phyloP scores from a whole-genome alignment of 352 stramenopile genomes.

The Globisporangium sylvaticum region DNA sequence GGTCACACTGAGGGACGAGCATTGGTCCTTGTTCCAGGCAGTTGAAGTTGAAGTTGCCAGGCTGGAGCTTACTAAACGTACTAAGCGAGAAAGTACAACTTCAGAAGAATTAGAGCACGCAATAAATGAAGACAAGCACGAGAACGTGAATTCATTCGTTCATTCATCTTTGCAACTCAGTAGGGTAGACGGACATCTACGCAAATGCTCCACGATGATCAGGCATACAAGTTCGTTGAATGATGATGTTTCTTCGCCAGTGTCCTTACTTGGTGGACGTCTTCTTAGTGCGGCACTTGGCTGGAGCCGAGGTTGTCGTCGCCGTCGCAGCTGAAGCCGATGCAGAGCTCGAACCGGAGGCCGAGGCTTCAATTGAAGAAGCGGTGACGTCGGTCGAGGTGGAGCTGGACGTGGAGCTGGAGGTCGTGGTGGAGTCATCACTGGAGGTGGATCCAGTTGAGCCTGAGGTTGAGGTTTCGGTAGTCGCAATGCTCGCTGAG shows the following conservation, averaged over 20 bases:
- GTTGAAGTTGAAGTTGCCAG: background rate
- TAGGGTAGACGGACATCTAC: too few species aligned
- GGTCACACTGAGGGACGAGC: background rate
- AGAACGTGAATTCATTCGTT: too few species aligned
- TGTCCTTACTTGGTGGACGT: background rate
- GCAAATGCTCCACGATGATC: too few species aligned
- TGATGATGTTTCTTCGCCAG: background rate
- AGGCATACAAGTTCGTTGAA: too few species aligned
- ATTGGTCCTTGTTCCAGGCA: too few species aligned
- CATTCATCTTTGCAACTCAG: too few species aligned
- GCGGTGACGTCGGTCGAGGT: background rate
- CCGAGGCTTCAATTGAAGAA: background rate
- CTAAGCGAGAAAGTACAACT: too few species aligned
- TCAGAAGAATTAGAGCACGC: too few species aligned
- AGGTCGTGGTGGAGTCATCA: background rate
- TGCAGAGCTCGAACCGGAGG: background rate
- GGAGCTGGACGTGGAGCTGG: background rate
- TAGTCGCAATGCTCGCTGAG: background rate
- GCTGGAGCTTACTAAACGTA: too few species aligned
- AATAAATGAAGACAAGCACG: too few species aligned
- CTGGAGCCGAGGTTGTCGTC: background rate
- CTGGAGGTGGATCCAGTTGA: background rate
- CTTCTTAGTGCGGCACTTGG: background rate
- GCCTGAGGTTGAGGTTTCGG: background rate
- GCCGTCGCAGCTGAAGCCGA: background rate